Evolutionary conservation across 176 grass and related monocot species (phyloP), one percentile per base, ranked within the genome.

Genomic region (Cymbopogon citratus): DNA sequence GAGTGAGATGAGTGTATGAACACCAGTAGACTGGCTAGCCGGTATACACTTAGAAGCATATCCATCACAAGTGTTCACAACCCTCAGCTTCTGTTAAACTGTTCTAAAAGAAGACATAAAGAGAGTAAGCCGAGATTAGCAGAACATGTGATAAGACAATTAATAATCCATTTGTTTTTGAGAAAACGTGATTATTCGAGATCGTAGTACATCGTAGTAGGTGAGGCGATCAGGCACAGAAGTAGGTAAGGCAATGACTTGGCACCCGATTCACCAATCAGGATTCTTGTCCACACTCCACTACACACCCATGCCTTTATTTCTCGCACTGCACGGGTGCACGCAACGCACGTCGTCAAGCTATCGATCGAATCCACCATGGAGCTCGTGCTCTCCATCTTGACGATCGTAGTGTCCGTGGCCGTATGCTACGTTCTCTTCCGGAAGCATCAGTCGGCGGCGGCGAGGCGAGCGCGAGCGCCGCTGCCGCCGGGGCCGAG

Each of bases 401-500:
- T 80, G 16, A 45, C 59, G 52, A 10, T 23, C 5, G 1, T 18
- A 6, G 0, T 85, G 6, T 8, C 67, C n/a, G 11, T 23, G 12
- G n/a, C 11, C 6, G 0, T 28, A 3, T 63, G 54, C 6, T 80
- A 40, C 15, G 3, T 85, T 1, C 14, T 73, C 9, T n/a, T 26
- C 57, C 0, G 6, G 11, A 19, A 9, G 23, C 3, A 24, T 21
- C 38, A 51, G 48, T 0, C 14, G 29, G 8, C 16, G 29, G 8
- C 16, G 31, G 6, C 21, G 59, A 1, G 12, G 59, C 40, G 2
- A 40, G 21, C 28, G 5, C 88, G 31, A 33, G 31, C 81, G 3
- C 80, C 51, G 19, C 52, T 90, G 33, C 94, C 94, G 10, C 94
- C 94, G 0, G 94, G 91, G 0, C 94, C 94, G 0, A 19, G 81